These are phyloP conservation scores for Circinella umbellata DNA, from an alignment of 371 early-diverging fungal species.

Conservation along the genomic window DNA sequence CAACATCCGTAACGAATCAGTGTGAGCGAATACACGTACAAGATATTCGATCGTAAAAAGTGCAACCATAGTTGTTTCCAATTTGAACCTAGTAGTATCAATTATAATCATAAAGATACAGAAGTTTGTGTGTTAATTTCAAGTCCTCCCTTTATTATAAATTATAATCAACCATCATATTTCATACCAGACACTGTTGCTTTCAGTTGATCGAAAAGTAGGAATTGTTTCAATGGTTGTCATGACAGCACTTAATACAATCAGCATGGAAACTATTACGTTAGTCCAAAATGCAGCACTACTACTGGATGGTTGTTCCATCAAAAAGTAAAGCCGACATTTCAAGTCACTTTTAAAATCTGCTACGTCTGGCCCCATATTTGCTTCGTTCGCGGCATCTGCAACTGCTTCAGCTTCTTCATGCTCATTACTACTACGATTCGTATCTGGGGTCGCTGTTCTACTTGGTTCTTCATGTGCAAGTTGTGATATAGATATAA, in stretches of 20 bases:
- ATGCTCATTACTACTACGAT: constrained; percentile 16
- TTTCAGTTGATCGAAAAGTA: constrained; percentile 66
- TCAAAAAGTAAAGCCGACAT: constrained; percentile 66
- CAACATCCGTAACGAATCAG: constrained; percentile 64
- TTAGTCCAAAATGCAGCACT: constrained; percentile 76
- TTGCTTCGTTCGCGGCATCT: constrained; percentile 58
- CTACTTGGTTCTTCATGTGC: constrained; percentile 13
- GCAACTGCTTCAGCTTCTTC: constrained; percentile 67
- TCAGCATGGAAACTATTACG: constrained; percentile 75
- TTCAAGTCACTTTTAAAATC: constrained; percentile 50
- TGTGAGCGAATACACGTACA: constrained; percentile 74
- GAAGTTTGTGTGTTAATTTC: too few relatives aligned
- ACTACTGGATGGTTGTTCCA: constrained; percentile 76
- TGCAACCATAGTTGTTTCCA: constrained; percentile 79
- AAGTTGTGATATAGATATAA: constrained; percentile 20
- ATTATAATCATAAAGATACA: neutral
- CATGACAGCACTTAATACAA: constrained; percentile 79
- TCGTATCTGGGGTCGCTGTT: constrained; percentile 6
- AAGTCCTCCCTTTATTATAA: neutral
- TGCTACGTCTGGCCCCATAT: constrained; percentile 5
- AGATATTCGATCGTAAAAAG: constrained; percentile 81
- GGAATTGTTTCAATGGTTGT: constrained; percentile 89
- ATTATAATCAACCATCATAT: neutral
- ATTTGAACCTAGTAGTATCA: constrained; percentile 63
- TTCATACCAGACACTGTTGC: constrained; percentile 63